Evolutionary conservation across 2,329 filamentous ascomycete species (phyloP), one percentile per base, ranked within the genome.

Genomic region (Colletotrichum plurivorum): DNA sequence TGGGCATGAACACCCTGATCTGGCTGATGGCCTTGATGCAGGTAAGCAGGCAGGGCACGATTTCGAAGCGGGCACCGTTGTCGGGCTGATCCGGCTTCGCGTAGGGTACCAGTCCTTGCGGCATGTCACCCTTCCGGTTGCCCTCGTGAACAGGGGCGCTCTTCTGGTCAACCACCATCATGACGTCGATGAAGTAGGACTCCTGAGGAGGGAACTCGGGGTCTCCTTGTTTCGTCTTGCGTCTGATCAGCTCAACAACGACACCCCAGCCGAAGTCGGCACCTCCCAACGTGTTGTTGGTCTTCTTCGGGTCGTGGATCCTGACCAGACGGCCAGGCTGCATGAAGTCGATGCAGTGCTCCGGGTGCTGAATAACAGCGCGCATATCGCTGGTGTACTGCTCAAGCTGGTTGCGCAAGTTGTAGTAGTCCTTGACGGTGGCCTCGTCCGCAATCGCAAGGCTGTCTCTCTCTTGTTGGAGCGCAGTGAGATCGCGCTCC

Each of bases 231-330:
- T 92, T 94, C 18, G 16, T 43, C 74, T 89, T 90, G 63, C 94
- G 90, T 59, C 86, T 82, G 0, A 87, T 88, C 74, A 91, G 92
- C 75, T 94, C 92, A 54, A 97, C 89, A 20, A 98, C 90, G 1
- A 94, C 92, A 61, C 96, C 96, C 96, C 96, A 99, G 64, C 95
- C 95, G 79, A 97, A 99, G 78, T 98, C 94, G 71, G 90, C 82
- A 27, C 92, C 91, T 69, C 71, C 67, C 10, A 73, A 70, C 4
- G 81, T 78, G 9, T 78, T 79, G 39, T 81, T 80, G 0, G 78
- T 75, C 39, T 81, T 77, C 70, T 83, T 84, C 6, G 88, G 87
- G 77, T 95, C 90, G 78, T 94, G 95, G 76, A 99, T 92, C 72
- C 93, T 92, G 39, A 99, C 90, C 45, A 98, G 82, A 12, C 96